These are phyloP conservation scores for Cinnamomum chago DNA, from an alignment of 164 flowering plant species.

Conservation along the genomic window DNA sequence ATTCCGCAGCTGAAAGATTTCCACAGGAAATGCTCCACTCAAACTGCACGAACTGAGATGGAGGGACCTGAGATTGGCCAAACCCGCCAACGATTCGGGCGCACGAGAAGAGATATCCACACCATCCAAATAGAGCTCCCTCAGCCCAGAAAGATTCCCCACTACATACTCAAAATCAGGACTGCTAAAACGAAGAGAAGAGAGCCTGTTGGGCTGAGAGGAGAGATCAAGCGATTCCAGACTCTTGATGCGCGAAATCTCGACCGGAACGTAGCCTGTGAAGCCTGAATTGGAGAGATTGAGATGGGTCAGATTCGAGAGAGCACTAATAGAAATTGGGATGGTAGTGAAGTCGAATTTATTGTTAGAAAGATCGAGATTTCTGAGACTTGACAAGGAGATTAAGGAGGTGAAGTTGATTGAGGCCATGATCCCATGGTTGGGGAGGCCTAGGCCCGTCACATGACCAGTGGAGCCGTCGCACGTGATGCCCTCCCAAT, in stretches of 20 bases:
- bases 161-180: too few species aligned
- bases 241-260: neutral
- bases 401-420: too few species aligned
- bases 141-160: neutral
- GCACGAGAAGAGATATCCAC: neutral
- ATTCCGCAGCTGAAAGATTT: conserved; percentile 16
- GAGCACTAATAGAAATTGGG: too few species aligned
- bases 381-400: too few species aligned
- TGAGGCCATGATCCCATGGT: neutral
- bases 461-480: neutral
- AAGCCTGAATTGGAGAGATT: neutral
- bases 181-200: too few species aligned
- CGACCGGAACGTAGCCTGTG: neutral
- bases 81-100: conserved; percentile 25
- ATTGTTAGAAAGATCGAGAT: too few species aligned
- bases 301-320: neutral
- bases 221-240: neutral
- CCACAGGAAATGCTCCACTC: conserved; percentile 27
- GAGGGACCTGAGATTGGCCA: neutral
- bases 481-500: neutral
- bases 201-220: neutral
- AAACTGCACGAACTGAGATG: conserved; percentile 13
- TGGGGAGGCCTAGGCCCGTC: neutral
- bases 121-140: neutral
- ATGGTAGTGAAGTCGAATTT: too few species aligned